Conservation (phyloP, 768 basidiomycete genomes). For the Coprinopsis strossmayeri region DNA sequence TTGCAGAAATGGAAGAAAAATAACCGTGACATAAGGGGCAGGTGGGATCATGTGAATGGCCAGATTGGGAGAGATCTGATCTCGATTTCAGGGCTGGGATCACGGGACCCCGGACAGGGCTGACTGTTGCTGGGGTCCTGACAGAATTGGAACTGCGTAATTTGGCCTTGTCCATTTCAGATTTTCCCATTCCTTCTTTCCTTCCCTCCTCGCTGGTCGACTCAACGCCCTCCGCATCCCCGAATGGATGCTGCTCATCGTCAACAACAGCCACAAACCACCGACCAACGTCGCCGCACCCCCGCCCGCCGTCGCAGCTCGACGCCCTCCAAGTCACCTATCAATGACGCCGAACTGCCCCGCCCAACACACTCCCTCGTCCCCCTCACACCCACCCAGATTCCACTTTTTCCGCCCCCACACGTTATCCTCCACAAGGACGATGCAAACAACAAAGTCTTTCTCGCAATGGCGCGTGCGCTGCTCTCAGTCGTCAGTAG, state of each 20-base stretch:
- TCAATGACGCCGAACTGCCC: slow-evolving; percentile 19
- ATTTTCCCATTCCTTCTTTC: slow-evolving; percentile 19
- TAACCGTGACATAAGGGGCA: too few species aligned
- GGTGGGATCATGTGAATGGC: too few species aligned
- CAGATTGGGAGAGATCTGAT: too few species aligned
- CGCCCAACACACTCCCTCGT: slow-evolving; percentile 10
- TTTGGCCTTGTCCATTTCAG: neutral
- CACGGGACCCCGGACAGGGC: too few species aligned
- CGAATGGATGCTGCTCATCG: slow-evolving; percentile 17
- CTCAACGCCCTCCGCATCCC: slow-evolving; percentile 9
- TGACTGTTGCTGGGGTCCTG: too few species aligned
- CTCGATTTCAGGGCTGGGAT: too few species aligned
- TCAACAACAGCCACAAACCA: slow-evolving; percentile 10
- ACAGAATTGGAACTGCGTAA: slow-evolving; percentile 2
- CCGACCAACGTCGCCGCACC: slow-evolving; percentile 18
- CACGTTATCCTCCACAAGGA: slow-evolving; percentile 67
- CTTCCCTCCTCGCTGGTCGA: slow-evolving; percentile 18
- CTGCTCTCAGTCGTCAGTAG: slow-evolving; percentile 65
- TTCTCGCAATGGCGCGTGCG: slow-evolving; percentile 65
- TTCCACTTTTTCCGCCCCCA: slow-evolving; percentile 51
- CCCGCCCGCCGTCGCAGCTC: slow-evolving; percentile 28
- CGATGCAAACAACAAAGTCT: slow-evolving; percentile 65
- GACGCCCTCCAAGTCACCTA: neutral
- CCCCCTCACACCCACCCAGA: slow-evolving; percentile 8
- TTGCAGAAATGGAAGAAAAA: too few species aligned